Evolutionary conservation across 108 stramenopile genomes (phyloP).

Genomic region (Skeletonema potamos): DNA sequence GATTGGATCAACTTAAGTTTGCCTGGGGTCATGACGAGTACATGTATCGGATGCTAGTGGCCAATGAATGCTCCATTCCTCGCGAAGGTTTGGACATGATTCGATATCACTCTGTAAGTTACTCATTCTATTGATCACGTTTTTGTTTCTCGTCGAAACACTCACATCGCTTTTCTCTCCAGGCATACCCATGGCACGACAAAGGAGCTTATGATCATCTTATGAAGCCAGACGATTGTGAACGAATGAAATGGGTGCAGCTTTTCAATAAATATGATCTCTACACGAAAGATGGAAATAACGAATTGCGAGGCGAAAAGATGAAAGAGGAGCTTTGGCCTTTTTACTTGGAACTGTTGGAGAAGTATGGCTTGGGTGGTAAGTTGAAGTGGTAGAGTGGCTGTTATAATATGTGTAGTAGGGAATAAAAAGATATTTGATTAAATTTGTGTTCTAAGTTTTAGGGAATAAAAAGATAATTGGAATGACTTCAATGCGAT

Average conservation of each 20-base stretch:
- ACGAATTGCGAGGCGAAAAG: slow-evolving; percentile 49
- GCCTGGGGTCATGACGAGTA: slow-evolving; percentile 87
- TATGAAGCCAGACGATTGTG: slow-evolving; percentile 62
- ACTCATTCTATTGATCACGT: too few relatives aligned
- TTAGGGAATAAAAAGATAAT: too few relatives aligned
- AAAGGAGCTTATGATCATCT: slow-evolving; percentile 66
- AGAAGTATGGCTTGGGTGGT: slow-evolving; percentile 70
- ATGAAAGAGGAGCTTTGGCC: slow-evolving; percentile 67
- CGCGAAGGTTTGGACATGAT: slow-evolving; percentile 79
- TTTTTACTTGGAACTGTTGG: slow-evolving; percentile 62
- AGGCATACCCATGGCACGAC: neutral
- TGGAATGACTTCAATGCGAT: neutral
- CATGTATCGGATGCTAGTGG: slow-evolving; percentile 84
- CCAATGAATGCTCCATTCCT: slow-evolving; percentile 62
- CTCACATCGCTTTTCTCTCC: neutral
- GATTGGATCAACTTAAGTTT: slow-evolving; percentile 62
- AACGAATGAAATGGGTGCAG: slow-evolving; percentile 61
- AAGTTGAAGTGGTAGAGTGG: slow-evolving; percentile 62
- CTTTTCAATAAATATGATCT: slow-evolving; percentile 80
- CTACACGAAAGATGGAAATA: slow-evolving; percentile 75
- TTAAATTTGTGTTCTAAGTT: too few relatives aligned
- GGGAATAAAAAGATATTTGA: too few relatives aligned
- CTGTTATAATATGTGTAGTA: neutral
- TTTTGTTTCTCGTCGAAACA: neutral
- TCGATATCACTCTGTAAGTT: slow-evolving; percentile 55